Evolutionary conservation across 306 rosid species (phyloP).

Genomic region (Quercus parvula): DNA sequence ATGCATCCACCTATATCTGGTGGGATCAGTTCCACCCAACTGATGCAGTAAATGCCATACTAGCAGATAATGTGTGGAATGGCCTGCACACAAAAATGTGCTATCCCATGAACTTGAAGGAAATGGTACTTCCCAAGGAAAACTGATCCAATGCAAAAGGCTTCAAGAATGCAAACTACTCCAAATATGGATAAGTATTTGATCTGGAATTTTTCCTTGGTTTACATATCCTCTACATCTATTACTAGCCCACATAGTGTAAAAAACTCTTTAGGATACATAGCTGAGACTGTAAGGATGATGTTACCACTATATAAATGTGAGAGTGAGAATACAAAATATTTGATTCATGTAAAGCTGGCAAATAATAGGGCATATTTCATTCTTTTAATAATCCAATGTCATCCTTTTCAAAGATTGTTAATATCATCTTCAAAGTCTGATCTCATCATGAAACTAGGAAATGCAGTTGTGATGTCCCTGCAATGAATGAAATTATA

Average conservation of each 20-base stretch:
- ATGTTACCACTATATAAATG: not conserved
- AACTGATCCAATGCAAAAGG: constrained; percentile 16
- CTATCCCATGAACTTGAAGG: constrained; percentile 72
- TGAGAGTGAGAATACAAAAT: too few species aligned
- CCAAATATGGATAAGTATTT: not conserved
- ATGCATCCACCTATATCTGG: constrained; percentile 83
- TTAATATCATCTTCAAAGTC: constrained; percentile 23
- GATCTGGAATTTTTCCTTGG: not conserved
- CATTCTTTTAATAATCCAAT: not conserved
- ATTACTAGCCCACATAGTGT: constrained; percentile 5
- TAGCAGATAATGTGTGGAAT: constrained; percentile 80
- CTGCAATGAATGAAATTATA: constrained; percentile 23
- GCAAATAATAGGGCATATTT: constrained; percentile 2
- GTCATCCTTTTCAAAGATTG: constrained; percentile 4
- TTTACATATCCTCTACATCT: constrained; percentile 2
- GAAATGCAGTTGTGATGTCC: constrained; percentile 44
- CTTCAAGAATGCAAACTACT: constrained; percentile 1
- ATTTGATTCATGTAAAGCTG: not conserved
- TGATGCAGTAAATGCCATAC: constrained; percentile 76
- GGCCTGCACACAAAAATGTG: constrained; percentile 69
- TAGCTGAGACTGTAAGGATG: not conserved
- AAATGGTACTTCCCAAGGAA: constrained; percentile 38
- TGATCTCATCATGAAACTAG: constrained; percentile 24
- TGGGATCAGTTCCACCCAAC: constrained; percentile 98
- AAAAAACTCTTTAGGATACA: not conserved